Base-by-base conservation (phyloP, 495 filamentous ascomycete species). In the Penicillium arizonense region DNA sequence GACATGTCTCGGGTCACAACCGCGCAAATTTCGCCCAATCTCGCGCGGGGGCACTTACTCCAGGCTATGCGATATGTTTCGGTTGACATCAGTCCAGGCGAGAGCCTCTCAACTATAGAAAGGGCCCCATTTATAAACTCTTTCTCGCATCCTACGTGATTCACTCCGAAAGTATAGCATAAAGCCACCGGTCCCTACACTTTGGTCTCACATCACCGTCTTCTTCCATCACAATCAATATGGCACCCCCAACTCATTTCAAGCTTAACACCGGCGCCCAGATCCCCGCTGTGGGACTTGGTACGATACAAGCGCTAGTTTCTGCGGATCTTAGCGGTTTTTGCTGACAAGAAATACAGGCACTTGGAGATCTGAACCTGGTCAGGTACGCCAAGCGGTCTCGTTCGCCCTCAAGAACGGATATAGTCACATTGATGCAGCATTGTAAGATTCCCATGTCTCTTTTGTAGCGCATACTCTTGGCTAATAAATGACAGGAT, bases 351-450 rank as follows among this genome's bases (percentile, higher is more conserved):
- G 56, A 61, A 40, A 50, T 26, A 26, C 53, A 69, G 49, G 65
- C 36, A 26, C 69, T 55, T 53, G 69, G 68, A 58, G 61, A 50
- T 40, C 57, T 18, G 44, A 53, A 16, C 57, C 59, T 35, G 55
- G 53, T 8, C 38, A 58, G 34, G 62, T 82, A 26, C 67, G 86
- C 48, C 75, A 82, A 28, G 66, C 73, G 30, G 74, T 85, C 12
- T 73, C 85, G 18, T 80, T 70, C 28, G 87, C 89, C 5, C 80
- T 91, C 53, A 79, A 79, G 45, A 68, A 78, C 18, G 87, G 86
- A 23, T 91, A 86, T 66, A 68, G 69, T 53, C 88, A 91, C 60
- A 73, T 90, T 18, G 89, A 93, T 16, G 88, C 88, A 14, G 83
- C 91, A 83, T 81, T 79, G 18, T 91, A 93, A 73, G 50, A 37